A percentile compares a stretch with the other conserved stretches of the same genome.
Conservation (phyloP, 768 basidiomycete genomes). For the Mycena chlorophos region DNA sequence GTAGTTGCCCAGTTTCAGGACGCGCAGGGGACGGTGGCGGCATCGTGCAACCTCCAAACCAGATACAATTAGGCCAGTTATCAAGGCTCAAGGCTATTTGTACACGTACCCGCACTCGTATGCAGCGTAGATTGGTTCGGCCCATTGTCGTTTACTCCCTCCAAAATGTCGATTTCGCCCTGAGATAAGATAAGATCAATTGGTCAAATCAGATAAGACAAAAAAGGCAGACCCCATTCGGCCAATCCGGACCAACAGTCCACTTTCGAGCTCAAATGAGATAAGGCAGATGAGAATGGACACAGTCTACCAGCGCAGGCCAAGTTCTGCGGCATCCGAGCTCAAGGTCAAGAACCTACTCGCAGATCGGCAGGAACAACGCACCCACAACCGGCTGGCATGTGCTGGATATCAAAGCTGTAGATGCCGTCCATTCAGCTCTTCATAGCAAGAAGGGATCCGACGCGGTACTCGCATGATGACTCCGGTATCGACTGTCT, state of each 20-base stretch:
- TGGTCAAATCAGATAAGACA: not conserved
- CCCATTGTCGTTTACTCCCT: slow-evolving; percentile 58
- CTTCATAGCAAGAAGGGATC: slow-evolving; percentile 1
- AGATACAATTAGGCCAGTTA: slow-evolving; percentile 3
- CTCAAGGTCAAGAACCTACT: not conserved
- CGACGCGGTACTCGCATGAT: slow-evolving; percentile 48
- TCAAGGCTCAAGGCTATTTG: not conserved
- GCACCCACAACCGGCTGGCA: slow-evolving; percentile 61
- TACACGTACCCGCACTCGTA: slow-evolving; percentile 45
- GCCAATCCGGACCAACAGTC: slow-evolving; percentile 55
- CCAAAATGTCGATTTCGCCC: slow-evolving; percentile 56
- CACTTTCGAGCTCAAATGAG: slow-evolving; percentile 29
- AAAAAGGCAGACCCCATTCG: slow-evolving; percentile 34
- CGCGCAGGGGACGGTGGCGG: slow-evolving; percentile 35
- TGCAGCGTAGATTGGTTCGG: slow-evolving; percentile 58
- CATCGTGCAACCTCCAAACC: slow-evolving; percentile 51
- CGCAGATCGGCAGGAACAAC: slow-evolving; percentile 19
- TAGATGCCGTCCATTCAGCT: slow-evolving; percentile 1
- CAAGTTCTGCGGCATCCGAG: slow-evolving; percentile 32
- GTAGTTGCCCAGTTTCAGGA: slow-evolving; percentile 46
- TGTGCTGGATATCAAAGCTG: slow-evolving; percentile 55
- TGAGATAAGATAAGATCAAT: slow-evolving; percentile 14
- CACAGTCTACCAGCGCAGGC: slow-evolving; percentile 42
- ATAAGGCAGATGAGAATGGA: not conserved
- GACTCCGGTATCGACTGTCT: slow-evolving; percentile 53